A percentile compares a stretch with the other conserved stretches of the same genome.
Evolutionary conservation across 768 basidiomycete genomes (phyloP).

Genomic region (Dacryopinax spathularia): DNA sequence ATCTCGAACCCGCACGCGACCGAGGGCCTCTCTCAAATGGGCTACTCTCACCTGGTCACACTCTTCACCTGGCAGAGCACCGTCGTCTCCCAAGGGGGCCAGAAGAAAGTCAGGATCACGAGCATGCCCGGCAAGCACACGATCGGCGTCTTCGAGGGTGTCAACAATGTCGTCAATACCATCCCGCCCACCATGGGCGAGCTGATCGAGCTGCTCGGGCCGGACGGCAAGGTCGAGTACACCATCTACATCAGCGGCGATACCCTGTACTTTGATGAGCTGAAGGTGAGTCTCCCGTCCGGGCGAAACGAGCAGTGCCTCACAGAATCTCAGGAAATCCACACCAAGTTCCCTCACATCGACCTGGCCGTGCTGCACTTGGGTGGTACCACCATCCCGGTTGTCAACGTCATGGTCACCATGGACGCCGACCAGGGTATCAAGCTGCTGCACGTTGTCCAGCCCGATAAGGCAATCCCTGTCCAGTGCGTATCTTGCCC

Average conservation of each 20-base stretch:
- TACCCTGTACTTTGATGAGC: conserved; percentile 24
- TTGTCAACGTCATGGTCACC: conserved; percentile 19
- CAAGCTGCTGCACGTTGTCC: conserved; percentile 21
- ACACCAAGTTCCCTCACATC: conserved; percentile 21
- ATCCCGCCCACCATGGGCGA: conserved; percentile 23
- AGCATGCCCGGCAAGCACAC: conserved; percentile 24
- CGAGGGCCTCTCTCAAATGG: conserved; percentile 11
- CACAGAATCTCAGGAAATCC: conserved; percentile 16
- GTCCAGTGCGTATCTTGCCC: conserved; percentile 15
- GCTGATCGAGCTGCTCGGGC: conserved; percentile 18
- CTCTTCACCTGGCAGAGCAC: conserved; percentile 18
- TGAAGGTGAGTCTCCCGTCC: conserved; percentile 13
- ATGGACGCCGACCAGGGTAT: conserved; percentile 26
- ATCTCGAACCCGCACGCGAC: conserved; percentile 22
- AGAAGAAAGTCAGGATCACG: conserved; percentile 13
- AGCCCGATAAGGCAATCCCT: conserved; percentile 24
- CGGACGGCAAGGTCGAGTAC: conserved; percentile 12
- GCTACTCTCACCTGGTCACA: conserved; percentile 10
- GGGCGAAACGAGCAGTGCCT: neutral
- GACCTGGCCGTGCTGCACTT: conserved; percentile 24
- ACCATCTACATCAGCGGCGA: conserved; percentile 24
- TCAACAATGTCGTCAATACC: conserved; percentile 18
- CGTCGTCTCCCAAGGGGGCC: conserved; percentile 6
- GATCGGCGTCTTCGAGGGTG: conserved; percentile 16
- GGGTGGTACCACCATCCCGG: conserved; percentile 25